Percentiles rank a stretch among this genome's conserved stretches.
phyloP scores from a whole-genome alignment of 2,329 filamentous ascomycete species.

The Fusarium sp. region DNA sequence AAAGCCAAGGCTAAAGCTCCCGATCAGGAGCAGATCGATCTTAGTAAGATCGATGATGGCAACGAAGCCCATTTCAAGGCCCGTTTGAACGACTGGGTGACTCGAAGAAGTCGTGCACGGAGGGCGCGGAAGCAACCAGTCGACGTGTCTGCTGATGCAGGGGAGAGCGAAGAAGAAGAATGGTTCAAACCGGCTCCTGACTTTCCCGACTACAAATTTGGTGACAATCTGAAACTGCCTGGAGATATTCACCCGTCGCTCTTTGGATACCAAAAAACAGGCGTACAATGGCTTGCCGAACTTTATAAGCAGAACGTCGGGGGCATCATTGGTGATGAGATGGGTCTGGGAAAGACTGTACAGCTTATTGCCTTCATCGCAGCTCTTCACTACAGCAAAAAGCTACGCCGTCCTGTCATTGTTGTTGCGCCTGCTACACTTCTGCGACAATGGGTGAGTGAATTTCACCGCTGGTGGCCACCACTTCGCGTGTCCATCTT shows the following conservation, averaged over 20 bases:
- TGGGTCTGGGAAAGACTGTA: conserved; percentile 96
- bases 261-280: conserved; percentile 97
- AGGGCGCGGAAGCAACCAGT: conserved; percentile 51
- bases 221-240: conserved; percentile 80
- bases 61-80: conserved; percentile 82
- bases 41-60: conserved; percentile 81
- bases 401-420: conserved; percentile 83
- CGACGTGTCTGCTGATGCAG: conserved; percentile 45
- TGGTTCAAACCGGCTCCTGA: conserved; percentile 90
- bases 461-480: conserved; percentile 99
- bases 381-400: conserved; percentile 89
- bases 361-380: conserved; percentile 81
- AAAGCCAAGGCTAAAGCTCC: conserved; percentile 48
- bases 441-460: conserved; percentile 96
- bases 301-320: conserved; percentile 89
- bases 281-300: conserved; percentile 95
- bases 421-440: conserved; percentile 94
- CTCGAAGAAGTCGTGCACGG: conserved; percentile 54
- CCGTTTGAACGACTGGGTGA: conserved; percentile 79
- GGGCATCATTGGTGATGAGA: conserved; percentile 95
- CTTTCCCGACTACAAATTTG: conserved; percentile 76
- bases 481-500: conserved; percentile 94
- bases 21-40: conserved; percentile 55
- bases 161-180: conserved; percentile 63
- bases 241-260: conserved; percentile 92